Evolutionary conservation across 192 early-diverging fungal genomes (phyloP), one percentile per base, ranked within the genome.

Genomic region (Mortierella claussenii): DNA sequence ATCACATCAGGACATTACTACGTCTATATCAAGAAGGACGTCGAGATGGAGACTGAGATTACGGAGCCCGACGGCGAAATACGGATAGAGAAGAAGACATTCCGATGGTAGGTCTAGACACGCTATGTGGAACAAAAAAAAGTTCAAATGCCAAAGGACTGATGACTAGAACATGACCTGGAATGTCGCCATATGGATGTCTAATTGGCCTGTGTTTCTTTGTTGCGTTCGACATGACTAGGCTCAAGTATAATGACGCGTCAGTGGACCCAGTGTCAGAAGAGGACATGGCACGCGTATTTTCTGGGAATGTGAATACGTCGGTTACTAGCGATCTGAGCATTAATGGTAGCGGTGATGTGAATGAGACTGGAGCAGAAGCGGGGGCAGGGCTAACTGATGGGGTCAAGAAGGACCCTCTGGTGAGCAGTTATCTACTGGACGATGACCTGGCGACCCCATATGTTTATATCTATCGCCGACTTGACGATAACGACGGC

Each of bases 231-330:
- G 13, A 40, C 13, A 34, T 54, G 52, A 33, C 9, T 63, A 76
- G 73, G 73, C 23, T 76, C 8, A 66, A 67, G 43, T 76, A 67
- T 59, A 76, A 76, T 40, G 73, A 76, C 27, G 50, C 73, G 15
- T 23, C 12, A 1, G 73, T 76, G 17, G 64, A 67, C 1, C 65
- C 59, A 2, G 46, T 60, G 2, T 67, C 73, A 15, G 59, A 67
- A 15, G 64, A 67, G 21, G 64, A 66, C 4, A 76, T 76, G 64
- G 58, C 43, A 3, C 37, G 40, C 20, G 4, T 76, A 2, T 67
- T 76, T 34, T 76, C 59, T 32, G 73, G 73, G 36, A 42, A 66
- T 34, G 58, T 66, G 23, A 37, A 42, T 24, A 42, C 42, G 12
- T 45, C 27, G 50, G 26, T 48, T 40, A n/a, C n/a, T n/a, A n/a